A percentile compares a stretch with the other conserved stretches of the same genome.
phyloP scores from a whole-genome alignment of 2,329 filamentous ascomycete genomes.

The Pseudogymnoascus sp. region DNA sequence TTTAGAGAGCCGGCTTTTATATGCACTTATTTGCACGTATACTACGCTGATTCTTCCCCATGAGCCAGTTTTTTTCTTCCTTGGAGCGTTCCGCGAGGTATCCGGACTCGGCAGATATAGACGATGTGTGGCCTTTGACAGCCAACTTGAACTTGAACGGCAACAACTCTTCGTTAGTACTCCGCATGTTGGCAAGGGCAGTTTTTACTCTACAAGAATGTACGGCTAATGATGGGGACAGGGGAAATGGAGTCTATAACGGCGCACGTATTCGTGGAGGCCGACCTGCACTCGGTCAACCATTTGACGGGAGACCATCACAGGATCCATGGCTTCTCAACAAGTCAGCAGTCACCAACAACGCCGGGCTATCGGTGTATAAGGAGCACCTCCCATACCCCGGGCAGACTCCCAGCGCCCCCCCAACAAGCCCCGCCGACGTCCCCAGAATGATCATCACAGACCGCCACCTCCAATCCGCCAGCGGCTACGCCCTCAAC shows the following conservation, averaged over 20 bases:
- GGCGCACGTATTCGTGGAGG: neutral
- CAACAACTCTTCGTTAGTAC: neutral
- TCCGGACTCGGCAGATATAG: neutral
- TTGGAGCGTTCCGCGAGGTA: neutral
- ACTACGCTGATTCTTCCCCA: neutral
- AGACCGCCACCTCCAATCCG: conserved; percentile 19
- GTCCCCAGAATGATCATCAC: conserved; percentile 8
- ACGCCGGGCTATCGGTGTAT: neutral
- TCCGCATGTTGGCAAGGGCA: neutral
- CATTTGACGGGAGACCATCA: neutral
- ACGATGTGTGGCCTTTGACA: neutral
- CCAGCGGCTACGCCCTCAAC: conserved; percentile 43
- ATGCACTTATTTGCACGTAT: neutral
- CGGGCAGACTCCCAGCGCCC: neutral
- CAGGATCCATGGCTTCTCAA: neutral
- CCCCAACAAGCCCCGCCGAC: conserved; percentile 22
- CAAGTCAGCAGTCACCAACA: neutral
- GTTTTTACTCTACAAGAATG: neutral
- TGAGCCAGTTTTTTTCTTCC: neutral
- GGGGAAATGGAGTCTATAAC: neutral
- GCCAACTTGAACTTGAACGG: neutral
- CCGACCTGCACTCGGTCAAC: neutral
- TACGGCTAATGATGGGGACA: neutral
- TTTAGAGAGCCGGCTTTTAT: neutral
- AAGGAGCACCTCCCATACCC: neutral